phyloP scores from a whole-genome alignment of 2,329 filamentous ascomycete species.

The Exophiala aquamarina region DNA sequence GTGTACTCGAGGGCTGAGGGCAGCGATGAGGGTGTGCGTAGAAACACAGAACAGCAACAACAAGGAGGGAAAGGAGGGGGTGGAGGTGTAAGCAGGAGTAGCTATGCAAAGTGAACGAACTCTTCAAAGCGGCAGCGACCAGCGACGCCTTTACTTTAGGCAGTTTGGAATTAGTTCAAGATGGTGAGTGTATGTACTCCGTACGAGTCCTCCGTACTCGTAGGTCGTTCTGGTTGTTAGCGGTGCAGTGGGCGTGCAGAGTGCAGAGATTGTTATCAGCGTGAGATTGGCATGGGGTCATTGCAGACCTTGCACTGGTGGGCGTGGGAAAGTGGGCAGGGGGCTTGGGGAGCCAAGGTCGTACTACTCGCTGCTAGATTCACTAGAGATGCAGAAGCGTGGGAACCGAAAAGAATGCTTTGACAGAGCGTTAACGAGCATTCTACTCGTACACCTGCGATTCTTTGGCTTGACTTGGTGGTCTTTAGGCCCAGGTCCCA shows the following conservation, averaged over 20 bases:
- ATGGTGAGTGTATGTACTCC: too few species aligned
- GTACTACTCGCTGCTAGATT: too few species aligned
- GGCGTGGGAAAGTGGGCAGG: background rate
- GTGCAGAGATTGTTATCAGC: slow-evolving; percentile 23
- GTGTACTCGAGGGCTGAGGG: slow-evolving; percentile 9
- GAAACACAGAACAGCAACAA: slow-evolving; percentile 1
- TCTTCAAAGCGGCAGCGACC: background rate
- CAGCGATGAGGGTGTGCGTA: slow-evolving; percentile 11
- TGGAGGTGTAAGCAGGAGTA: too few species aligned
- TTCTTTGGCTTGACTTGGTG: too few species aligned
- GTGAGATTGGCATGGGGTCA: slow-evolving; percentile 18
- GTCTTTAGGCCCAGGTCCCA: too few species aligned
- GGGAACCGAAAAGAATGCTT: background rate
- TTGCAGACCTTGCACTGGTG: slow-evolving; percentile 2
- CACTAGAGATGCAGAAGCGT: too few species aligned
- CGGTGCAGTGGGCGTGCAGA: slow-evolving; percentile 8
- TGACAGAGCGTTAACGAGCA: too few species aligned
- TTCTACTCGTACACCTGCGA: too few species aligned
- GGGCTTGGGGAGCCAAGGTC: background rate
- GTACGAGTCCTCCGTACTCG: too few species aligned
- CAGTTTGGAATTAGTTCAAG: too few species aligned
- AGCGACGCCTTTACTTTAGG: background rate
- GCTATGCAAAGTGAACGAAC: too few species aligned
- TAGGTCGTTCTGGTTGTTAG: too few species aligned
- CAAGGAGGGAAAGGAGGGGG: slow-evolving; percentile 1